Base-by-base conservation (phyloP, 2,329 filamentous ascomycete species). In the Dichotomopilus funicola region DNA sequence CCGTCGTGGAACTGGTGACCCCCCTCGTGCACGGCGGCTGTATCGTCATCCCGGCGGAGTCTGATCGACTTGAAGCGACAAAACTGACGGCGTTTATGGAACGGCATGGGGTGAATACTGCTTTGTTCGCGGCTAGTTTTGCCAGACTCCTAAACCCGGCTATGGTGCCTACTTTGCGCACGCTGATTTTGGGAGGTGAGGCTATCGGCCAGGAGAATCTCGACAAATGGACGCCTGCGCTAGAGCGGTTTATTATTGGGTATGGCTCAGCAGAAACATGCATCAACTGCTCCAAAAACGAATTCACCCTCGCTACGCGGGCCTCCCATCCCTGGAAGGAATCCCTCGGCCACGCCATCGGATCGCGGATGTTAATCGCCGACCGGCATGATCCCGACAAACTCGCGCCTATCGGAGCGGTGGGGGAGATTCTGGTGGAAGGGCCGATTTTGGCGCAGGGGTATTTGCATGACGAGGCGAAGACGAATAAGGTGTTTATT, bases 321-420 rank as follows among this genome's bases (percentile, higher is more conserved):
- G 52, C 54, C 3, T 53, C 50, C 11, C 41, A 51, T 8, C 59
- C 62, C 10, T 80, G 76, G 76, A 72, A 80, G 31, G 74, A 78
- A 10, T 73, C 79, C 36, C 72, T 76, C 0, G 53, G 53, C 7
- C 53, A 51, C n/a, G 48, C 53, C 13, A 55, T 55, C n/a, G 53
- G 53, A 31, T 47, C 35, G 12, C 49, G 48, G 37, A 55, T 55
- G 53, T 37, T 48, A 35, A 48, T 55, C 31, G 68, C 58, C 5
- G 49, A 51, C 31, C 49, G 49, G 2, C 44, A 7, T 6, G 33
- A 51, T 41, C 42, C 38, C 44, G 45, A 69, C 1, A 55, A 49
- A 4, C 52, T 65, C 1, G 51, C 43, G 2, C 61, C 60, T 5
- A 44, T 64, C 3, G 63, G 63, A 1, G 44, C 54, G 4, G 51